Evolutionary conservation across 164 flowering plant genomes (phyloP).

Genomic region (Stephania yunnanensis): DNA sequence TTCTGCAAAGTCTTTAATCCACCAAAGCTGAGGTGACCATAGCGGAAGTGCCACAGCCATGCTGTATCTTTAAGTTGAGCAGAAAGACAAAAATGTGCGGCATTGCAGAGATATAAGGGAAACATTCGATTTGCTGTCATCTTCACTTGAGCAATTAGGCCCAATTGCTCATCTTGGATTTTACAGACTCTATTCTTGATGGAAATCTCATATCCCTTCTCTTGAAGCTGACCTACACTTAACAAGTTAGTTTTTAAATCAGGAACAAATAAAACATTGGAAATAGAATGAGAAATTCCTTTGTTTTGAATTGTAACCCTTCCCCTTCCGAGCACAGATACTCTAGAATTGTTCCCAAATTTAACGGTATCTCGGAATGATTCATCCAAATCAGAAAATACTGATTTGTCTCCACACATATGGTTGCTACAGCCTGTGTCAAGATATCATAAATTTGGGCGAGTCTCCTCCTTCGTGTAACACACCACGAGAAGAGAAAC

Average conservation of each 20-base stretch:
- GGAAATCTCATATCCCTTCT: not conserved
- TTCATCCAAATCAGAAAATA: no score
- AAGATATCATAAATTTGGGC: no score
- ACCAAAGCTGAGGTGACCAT: no score
- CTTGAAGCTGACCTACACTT: conserved; percentile 8
- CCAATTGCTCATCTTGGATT: not conserved
- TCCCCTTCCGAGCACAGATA: not conserved
- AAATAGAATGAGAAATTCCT: not conserved
- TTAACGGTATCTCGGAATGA: no score
- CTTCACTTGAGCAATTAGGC: not conserved
- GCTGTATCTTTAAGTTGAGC: not conserved
- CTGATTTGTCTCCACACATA: no score
- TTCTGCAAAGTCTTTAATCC: not conserved
- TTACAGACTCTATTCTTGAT: not conserved
- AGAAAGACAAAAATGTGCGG: not conserved
- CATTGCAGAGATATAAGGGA: not conserved
- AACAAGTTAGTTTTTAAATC: not conserved
- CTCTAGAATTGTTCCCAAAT: not conserved
- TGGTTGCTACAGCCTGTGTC: no score
- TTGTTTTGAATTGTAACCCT: not conserved
- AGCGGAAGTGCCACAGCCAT: conserved; percentile 1
- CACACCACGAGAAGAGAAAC: no score
- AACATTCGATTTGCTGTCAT: not conserved
- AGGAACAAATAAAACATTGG: conserved; percentile 4
- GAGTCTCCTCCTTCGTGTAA: no score